Evolutionary conservation across 2,329 filamentous ascomycete species (phyloP).

Genomic region (Paradendryphiella salina): DNA sequence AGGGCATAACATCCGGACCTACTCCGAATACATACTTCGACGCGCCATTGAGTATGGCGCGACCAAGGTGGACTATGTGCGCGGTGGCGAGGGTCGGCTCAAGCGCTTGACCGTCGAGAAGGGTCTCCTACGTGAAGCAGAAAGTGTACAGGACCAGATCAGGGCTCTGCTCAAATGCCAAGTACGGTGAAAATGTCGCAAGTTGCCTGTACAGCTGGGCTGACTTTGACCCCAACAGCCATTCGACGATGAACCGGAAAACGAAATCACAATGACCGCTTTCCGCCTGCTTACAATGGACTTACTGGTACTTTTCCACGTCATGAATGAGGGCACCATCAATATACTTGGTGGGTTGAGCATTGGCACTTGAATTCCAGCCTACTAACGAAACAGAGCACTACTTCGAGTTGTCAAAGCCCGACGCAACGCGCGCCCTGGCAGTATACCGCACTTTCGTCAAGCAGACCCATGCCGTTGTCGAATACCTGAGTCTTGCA

Average conservation of each 20-base stretch:
- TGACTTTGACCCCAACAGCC: conserved; percentile 57
- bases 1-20: conserved; percentile 90
- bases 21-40: conserved; percentile 82
- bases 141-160: conserved; percentile 86
- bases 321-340: conserved; percentile 95
- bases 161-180: conserved; percentile 85
- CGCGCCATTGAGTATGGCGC: conserved; percentile 80
- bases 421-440: conserved; percentile 89
- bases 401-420: conserved; percentile 97
- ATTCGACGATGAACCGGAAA: conserved; percentile 84
- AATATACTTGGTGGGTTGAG: conserved; percentile 78
- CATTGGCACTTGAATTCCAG: background rate
- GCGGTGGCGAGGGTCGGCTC: conserved; percentile 76
- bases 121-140: conserved; percentile 87
- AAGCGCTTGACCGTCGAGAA: conserved; percentile 89
- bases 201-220: background rate
- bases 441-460: conserved; percentile 91
- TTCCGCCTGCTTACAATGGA: conserved; percentile 91
- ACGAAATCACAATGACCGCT: conserved; percentile 93
- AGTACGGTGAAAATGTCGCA: conserved; percentile 56
- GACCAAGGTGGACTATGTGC: conserved; percentile 88
- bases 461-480: conserved; percentile 87
- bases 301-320: conserved; percentile 85
- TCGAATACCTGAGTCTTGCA: conserved; percentile 84
- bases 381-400: conserved; percentile 63